These are phyloP conservation scores for Avena eriantha DNA, from an alignment of 176 grass and related monocot genomes.

Conservation along the genomic window DNA sequence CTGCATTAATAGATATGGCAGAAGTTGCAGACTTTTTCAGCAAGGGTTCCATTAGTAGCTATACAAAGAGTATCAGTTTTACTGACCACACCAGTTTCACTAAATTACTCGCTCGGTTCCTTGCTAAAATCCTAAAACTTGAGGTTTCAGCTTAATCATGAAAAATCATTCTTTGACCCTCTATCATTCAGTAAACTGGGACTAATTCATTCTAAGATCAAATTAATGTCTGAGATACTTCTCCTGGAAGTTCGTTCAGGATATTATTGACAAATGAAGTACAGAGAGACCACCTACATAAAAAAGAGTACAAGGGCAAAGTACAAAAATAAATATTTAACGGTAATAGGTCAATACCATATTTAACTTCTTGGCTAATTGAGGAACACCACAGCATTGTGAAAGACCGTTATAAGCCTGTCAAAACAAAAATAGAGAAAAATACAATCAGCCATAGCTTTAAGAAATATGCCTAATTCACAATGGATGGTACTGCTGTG, in stretches of 20 bases:
- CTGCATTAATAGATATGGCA: background rate
- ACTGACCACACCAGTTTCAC: background rate
- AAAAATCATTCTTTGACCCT: background rate
- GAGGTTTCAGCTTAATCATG: slow-evolving; percentile 22
- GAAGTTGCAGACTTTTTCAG: background rate
- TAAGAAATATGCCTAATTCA: background rate
- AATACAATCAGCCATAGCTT: slow-evolving; percentile 13
- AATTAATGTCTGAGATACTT: background rate
- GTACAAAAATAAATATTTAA: slow-evolving; percentile 27
- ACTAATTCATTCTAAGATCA: slow-evolving; percentile 27
- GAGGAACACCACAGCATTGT: slow-evolving; percentile 94
- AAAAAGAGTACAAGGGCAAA: slow-evolving; percentile 26
- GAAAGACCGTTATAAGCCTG: slow-evolving; percentile 90
- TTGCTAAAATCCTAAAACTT: background rate
- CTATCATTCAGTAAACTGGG: slow-evolving; percentile 14
- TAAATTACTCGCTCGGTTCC: background rate
- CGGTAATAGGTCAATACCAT: slow-evolving; percentile 56
- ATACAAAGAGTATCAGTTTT: background rate
- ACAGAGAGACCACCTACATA: background rate
- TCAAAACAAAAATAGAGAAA: slow-evolving; percentile 29
- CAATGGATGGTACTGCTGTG: slow-evolving; percentile 29
- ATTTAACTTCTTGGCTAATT: slow-evolving; percentile 96
- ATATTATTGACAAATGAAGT: slow-evolving; percentile 37
- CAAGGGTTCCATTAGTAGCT: background rate
- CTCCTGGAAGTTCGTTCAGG: slow-evolving; percentile 9